These are phyloP conservation scores for Sclerotinia sclerotiorum DNA, from an alignment of 2,329 filamentous ascomycete genomes.

Conservation along the genomic window DNA sequence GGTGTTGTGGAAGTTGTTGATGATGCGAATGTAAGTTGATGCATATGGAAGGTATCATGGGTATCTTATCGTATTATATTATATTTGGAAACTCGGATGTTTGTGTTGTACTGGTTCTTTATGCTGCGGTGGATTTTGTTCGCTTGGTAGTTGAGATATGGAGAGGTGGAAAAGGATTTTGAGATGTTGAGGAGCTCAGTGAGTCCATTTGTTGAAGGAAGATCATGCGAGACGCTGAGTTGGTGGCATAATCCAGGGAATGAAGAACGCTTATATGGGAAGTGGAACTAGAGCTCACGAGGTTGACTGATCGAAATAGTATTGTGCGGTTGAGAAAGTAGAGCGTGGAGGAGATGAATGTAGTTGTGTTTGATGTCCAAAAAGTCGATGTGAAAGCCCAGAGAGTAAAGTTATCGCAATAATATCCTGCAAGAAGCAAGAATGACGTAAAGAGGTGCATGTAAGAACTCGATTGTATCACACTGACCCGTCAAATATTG, in stretches of 20 bases:
- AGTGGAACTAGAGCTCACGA: neutral
- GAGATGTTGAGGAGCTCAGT: neutral
- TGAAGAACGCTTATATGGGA: neutral
- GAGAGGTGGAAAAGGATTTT: neutral
- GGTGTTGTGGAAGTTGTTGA: neutral
- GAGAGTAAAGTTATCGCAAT: neutral
- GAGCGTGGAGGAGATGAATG: neutral
- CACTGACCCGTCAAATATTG: neutral
- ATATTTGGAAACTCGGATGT: constrained; percentile 1
- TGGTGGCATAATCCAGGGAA: neutral
- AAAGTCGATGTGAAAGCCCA: neutral
- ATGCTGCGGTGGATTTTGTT: neutral
- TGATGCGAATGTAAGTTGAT: neutral
- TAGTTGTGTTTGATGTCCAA: neutral
- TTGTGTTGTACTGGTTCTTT: neutral
- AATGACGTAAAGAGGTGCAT: neutral
- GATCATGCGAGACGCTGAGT: neutral
- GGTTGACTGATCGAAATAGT: neutral
- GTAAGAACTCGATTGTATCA: neutral
- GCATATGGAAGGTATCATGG: neutral
- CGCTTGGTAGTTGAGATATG: neutral
- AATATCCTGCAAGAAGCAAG: neutral
- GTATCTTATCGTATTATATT: too few relatives aligned
- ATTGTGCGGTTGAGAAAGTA: neutral
- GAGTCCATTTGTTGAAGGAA: neutral